Evolutionary conservation across 1,284 basidiomycete genomes (phyloP).

Genomic region (Butyriboletus appendiculatus): DNA sequence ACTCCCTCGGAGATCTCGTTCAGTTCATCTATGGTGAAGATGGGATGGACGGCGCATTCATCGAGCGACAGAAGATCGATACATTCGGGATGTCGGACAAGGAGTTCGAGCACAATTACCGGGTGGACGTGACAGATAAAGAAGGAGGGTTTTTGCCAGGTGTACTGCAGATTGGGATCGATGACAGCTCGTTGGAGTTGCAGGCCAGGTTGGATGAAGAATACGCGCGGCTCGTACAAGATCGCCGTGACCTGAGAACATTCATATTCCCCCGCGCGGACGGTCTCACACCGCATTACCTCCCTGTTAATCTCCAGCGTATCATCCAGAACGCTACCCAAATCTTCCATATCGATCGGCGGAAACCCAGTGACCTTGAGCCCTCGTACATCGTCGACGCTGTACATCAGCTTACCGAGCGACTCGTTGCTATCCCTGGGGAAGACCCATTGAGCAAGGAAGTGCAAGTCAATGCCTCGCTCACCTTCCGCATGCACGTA

Average conservation of each 20-base stretch:
- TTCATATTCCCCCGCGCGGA: slow-evolving; percentile 87
- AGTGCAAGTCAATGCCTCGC: slow-evolving; percentile 88
- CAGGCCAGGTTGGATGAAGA: slow-evolving; percentile 92
- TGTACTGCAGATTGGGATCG: slow-evolving; percentile 91
- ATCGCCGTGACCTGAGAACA: slow-evolving; percentile 74
- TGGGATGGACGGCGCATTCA: slow-evolving; percentile 97
- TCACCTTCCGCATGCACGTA: slow-evolving; percentile 92
- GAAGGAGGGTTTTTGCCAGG: slow-evolving; percentile 77
- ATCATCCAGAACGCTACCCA: slow-evolving; percentile 96
- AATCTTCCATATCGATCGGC: slow-evolving; percentile 95
- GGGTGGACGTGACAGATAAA: slow-evolving; percentile 89
- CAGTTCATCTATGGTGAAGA: slow-evolving; percentile 99
- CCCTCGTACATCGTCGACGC: slow-evolving; percentile 86
- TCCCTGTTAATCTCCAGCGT: slow-evolving; percentile 93
- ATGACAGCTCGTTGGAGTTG: slow-evolving; percentile 87
- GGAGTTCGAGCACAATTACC: slow-evolving; percentile 89
- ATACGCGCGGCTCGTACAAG: slow-evolving; percentile 73
- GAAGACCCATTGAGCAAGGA: slow-evolving; percentile 74
- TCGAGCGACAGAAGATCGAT: slow-evolving; percentile 94
- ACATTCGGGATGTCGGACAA: slow-evolving; percentile 83
- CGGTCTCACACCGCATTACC: slow-evolving; percentile 71
- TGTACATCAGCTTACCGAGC: slow-evolving; percentile 68
- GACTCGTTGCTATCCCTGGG: slow-evolving; percentile 86
- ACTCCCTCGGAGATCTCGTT: slow-evolving; percentile 93
- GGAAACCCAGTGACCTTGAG: slow-evolving; percentile 92